Base-by-base conservation (phyloP, 768 basidiomycete genomes). In the Rhizopogon rudus region DNA sequence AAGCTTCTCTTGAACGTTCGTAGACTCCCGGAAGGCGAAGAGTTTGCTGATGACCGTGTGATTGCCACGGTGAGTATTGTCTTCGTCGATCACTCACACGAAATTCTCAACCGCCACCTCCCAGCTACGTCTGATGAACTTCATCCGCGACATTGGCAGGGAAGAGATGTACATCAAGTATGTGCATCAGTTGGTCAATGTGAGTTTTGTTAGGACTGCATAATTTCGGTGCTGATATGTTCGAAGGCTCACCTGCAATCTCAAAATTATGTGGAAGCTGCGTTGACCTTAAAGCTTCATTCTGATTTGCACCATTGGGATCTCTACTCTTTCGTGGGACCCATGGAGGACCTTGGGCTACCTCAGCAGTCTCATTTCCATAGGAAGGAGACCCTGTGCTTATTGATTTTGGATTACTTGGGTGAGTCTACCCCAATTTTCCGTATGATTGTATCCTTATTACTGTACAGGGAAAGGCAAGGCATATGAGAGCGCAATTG, bases 131-230 rank as follows among this genome's bases (percentile, higher is more conserved):
- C 74, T 97, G 57, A 93, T 97, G 88, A 92, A 93, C 68, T 97
- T 95, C 69, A 93, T 96, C 60, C 82, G 92, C 16, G 82, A 89
- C 16, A 94, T 96, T 54, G 93, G 93, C 16, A 79, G 94, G 12
- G 88, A 92, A 64, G 93, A 95, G 65, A 93, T 97, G 57, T 96
- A 94, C 64, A 90, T 95, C 71, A 92, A 94, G 80, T 96, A 96
- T 67, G 90, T 96, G 22, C 93, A 97, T 65, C 92, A 95, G 65
- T 84, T 97, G 25, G 92, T 96, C 50, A 90, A 92, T 62, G 91
- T 94, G 65, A 61, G 86, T 63, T 17, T 56, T 29, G 35, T 20
- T 50, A 42, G 6, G 17, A 35, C 41, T 44, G 51, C 43, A 39
- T 8, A 17, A n/a, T 10, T 51, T 14, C 22, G 12, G 42, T 29